Evolutionary conservation across 768 basidiomycete genomes (phyloP), one percentile per base, ranked within the genome.

Genomic region (Candolleomyces efflorescens): DNA sequence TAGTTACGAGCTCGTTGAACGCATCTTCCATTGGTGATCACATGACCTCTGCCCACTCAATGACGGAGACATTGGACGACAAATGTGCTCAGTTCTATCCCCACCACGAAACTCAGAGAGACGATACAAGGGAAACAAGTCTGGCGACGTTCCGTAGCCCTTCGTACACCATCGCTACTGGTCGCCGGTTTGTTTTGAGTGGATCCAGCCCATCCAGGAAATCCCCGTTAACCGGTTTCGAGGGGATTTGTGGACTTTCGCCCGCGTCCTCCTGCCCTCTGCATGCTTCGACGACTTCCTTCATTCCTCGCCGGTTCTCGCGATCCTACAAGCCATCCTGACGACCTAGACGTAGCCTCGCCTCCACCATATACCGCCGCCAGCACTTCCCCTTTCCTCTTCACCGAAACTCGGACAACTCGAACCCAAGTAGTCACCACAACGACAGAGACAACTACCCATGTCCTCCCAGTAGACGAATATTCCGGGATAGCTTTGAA

Each of bases 341-440:
- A 39, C 32, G 51, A 53, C 51, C 20, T 17, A n/a, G 50, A 45
- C 44, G 36, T 48, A 54, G 6, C 24, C 13, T 55, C 57, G 37
- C 60, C 65, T 36, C 60, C 61, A 47, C 50, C 66, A 32, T 68
- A 69, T 38, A 53, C 50, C 17, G 56, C 59, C 39, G 62, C 38
- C 55, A 53, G 57, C 18, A 54, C 47, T 59, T 58, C 73, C 37
- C 70, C 76, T 32, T 66, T 75, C 50, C 56, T 78, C 23, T 64
- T 80, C 36, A 65, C 78, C 48, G 78, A 77, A 65, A 79, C 73
- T 38, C 79, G 78, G 24, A 79, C 79, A 51, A 81, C 79, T 24
- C 78, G 74, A 26, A 81, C 78, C 20, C 73, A 75, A 61, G 69
- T 71, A 39, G 71, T 77, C n/a, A 75, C 78, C 9, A 75, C 77